A percentile compares a stretch with the other conserved stretches of the same genome.
Evolutionary conservation across 1,139 yeast genomes (phyloP).

Genomic region (Protomyces arabidopsidicola): DNA sequence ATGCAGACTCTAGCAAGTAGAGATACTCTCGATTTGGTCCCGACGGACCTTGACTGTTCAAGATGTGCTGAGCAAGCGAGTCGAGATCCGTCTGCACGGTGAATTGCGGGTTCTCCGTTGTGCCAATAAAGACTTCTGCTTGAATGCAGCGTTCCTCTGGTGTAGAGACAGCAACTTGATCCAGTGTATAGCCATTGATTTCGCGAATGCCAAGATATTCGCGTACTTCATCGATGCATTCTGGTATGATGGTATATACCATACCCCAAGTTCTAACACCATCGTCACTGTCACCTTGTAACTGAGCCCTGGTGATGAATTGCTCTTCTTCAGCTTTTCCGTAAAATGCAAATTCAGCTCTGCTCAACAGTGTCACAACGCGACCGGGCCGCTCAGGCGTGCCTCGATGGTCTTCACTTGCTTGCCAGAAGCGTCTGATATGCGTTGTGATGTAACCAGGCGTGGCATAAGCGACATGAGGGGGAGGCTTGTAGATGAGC

Average conservation of each 20-base stretch:
- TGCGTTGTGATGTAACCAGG: conserved; percentile 75
- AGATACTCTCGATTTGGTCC: conserved; percentile 76
- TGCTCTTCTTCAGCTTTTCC: conserved; percentile 12
- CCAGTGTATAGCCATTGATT: conserved; percentile 78
- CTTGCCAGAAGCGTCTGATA: conserved; percentile 85
- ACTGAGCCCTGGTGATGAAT: conserved; percentile 32
- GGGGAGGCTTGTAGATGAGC: conserved; percentile 85
- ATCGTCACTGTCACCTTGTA: conserved; percentile 33
- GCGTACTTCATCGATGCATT: conserved; percentile 55
- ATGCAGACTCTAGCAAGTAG: conserved; percentile 50
- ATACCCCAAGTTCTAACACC: conserved; percentile 62
- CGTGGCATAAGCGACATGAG: conserved; percentile 56
- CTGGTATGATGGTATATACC: conserved; percentile 73
- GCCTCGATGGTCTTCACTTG: conserved; percentile 67
- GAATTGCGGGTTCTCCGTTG: conserved; percentile 72
- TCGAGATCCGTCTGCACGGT: conserved; percentile 49
- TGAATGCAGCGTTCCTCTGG: conserved; percentile 47
- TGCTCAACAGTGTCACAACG: conserved; percentile 70
- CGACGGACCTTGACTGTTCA: conserved; percentile 63
- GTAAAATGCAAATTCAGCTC: conserved; percentile 45
- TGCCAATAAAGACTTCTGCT: conserved; percentile 79
- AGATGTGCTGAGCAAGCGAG: conserved; percentile 59
- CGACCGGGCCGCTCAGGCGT: conserved; percentile 80
- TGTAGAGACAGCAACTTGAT: conserved; percentile 59
- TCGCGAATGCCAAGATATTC: conserved; percentile 75